Percentiles rank a stretch among this genome's conserved stretches.
These are phyloP conservation scores for Hansenula lynferdii DNA, from an alignment of 1,139 yeast species.

Conservation along the genomic window DNA sequence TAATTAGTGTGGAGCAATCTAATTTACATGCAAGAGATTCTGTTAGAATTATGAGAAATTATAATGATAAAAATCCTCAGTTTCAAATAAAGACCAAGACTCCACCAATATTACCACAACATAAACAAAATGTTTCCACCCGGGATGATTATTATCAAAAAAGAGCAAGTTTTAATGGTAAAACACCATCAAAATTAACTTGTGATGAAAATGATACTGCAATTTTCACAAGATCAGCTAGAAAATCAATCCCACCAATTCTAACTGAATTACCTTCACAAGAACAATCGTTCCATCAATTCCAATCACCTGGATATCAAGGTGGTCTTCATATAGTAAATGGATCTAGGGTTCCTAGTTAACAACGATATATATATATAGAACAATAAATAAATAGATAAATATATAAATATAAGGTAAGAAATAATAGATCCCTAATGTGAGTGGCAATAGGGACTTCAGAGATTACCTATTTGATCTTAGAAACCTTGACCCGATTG, in stretches of 20 bases:
- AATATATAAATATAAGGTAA: slow-evolving; percentile 1
- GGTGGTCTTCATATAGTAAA: slow-evolving; percentile 1
- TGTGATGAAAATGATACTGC: slow-evolving; percentile 1
- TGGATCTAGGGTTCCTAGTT: neutral
- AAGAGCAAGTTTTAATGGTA: slow-evolving; percentile 1
- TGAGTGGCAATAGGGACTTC: too few relatives aligned
- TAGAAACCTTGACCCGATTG: slow-evolving; percentile 1
- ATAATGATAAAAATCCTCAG: neutral
- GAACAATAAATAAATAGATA: too few relatives aligned
- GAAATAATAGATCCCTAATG: slow-evolving; percentile 3
- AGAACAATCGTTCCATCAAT: neutral
- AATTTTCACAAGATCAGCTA: slow-evolving; percentile 1
- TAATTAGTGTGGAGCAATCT: neutral
- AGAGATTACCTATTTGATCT: slow-evolving; percentile 1
- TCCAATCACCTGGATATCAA: neutral
- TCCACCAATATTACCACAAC: slow-evolving; percentile 2
- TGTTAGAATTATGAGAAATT: slow-evolving; percentile 2
- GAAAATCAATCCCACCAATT: neutral
- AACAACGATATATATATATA: too few relatives aligned
- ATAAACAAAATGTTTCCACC: neutral
- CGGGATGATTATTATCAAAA: neutral
- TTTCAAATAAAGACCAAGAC: slow-evolving; percentile 1
- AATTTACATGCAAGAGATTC: slow-evolving; percentile 5
- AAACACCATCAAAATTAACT: neutral
- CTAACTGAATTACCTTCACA: too few relatives aligned